Percentiles rank a stretch among this genome's conserved stretches.
phyloP scores from a whole-genome alignment of 2,329 filamentous ascomycete genomes.

The Helminthosporium solani region DNA sequence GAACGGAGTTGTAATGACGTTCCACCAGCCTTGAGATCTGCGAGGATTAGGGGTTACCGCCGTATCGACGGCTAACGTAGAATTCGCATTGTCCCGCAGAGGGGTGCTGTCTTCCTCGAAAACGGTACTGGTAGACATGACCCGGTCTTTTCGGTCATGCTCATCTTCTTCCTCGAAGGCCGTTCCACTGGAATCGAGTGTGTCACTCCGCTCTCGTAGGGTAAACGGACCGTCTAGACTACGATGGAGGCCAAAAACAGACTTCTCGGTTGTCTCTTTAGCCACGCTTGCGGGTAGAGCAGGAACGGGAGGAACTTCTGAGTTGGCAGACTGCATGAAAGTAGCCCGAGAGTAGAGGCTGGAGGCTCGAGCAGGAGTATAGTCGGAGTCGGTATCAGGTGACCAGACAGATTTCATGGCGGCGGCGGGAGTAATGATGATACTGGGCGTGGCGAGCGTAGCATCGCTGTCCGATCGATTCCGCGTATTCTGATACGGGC shows the following conservation, averaged over 20 bases:
- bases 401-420: slow-evolving; percentile 59
- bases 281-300: slow-evolving; percentile 30
- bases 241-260: slow-evolving; percentile 4
- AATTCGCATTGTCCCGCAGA: slow-evolving; percentile 26
- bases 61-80: slow-evolving; percentile 42
- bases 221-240: slow-evolving; percentile 2
- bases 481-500: slow-evolving; percentile 31
- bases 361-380: slow-evolving; percentile 51
- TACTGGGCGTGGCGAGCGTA: slow-evolving; percentile 50
- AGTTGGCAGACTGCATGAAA: slow-evolving; percentile 34
- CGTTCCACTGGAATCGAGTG: slow-evolving; percentile 39
- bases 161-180: slow-evolving; percentile 52
- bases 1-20: slow-evolving; percentile 72
- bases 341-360: slow-evolving; percentile 64
- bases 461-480: slow-evolving; percentile 42
- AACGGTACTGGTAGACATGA: slow-evolving; percentile 62
- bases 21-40: slow-evolving; percentile 73
- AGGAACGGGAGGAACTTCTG: slow-evolving; percentile 54
- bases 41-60: slow-evolving; percentile 53
- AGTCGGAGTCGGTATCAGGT: slow-evolving; percentile 57
- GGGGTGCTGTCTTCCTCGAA: slow-evolving; percentile 67
- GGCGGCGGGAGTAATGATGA: slow-evolving; percentile 56
- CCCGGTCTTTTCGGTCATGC: slow-evolving; percentile 43
- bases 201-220: slow-evolving; percentile 31
- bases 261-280: slow-evolving; percentile 9